Evolutionary conservation across 306 rosid species (phyloP).

Genomic region (Malus asiatica): DNA sequence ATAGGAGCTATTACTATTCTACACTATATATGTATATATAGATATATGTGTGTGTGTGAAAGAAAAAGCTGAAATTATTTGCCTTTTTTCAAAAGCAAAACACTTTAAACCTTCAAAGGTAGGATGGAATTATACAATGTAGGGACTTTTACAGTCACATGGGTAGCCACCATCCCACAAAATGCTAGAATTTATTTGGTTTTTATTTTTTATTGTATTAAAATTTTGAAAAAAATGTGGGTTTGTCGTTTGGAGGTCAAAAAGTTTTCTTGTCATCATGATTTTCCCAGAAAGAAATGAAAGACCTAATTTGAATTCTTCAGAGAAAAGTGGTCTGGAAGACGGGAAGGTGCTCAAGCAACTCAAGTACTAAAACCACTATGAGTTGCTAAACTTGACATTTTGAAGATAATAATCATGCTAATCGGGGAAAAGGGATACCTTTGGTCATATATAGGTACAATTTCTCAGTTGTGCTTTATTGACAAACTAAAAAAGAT

Average conservation of each 20-base stretch:
- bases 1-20: constrained; percentile 18
- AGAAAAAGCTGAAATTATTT: constrained; percentile 19
- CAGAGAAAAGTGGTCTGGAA: not conserved
- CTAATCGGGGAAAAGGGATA: constrained; percentile 3
- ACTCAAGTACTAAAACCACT: constrained; percentile 3
- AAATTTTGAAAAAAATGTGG: not conserved
- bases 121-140: not conserved
- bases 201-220: not conserved
- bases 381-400: constrained; percentile 6
- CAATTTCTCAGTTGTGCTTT: not conserved
- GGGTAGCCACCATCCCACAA: constrained; percentile 15
- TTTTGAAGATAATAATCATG: constrained; percentile 12
- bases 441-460: not conserved
- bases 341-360: not conserved
- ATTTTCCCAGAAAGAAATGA: constrained; percentile 2
- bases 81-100: constrained; percentile 18
- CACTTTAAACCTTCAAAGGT: constrained; percentile 9
- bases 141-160: constrained; percentile 17
- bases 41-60: constrained; percentile 2
- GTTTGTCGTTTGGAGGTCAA: constrained; percentile 18
- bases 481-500: not conserved
- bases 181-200: not conserved
- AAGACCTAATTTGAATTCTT: constrained; percentile 1
- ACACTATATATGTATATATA: not conserved
- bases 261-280: constrained; percentile 11